A percentile compares a stretch with the other conserved stretches of the same genome.
These are phyloP conservation scores for Arabidopsis hybrid DNA, from an alignment of 441 rosid genomes.

Conservation along the genomic window DNA sequence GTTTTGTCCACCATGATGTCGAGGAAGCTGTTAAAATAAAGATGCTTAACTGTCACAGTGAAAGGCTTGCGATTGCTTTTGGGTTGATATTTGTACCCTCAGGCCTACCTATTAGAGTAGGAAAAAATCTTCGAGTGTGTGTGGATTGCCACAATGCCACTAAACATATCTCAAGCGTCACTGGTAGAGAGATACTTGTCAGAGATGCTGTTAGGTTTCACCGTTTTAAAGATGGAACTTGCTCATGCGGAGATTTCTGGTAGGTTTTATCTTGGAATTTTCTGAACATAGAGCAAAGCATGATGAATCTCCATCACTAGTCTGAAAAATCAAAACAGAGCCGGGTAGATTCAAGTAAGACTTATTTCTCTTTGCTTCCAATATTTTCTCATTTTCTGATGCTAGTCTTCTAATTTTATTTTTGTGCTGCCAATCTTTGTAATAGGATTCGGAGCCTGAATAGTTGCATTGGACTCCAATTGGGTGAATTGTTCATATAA, in stretches of 20 bases:
- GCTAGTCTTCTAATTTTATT: conserved; percentile 14
- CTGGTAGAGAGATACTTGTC: conserved; percentile 89
- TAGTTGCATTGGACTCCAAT: background rate
- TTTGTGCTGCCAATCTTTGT: conserved; percentile 10
- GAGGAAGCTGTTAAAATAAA: conserved; percentile 73
- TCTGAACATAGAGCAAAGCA: conserved; percentile 13
- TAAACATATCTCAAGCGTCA: conserved; percentile 83
- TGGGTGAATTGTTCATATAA: background rate
- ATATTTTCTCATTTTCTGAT: background rate
- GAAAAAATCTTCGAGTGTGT: conserved; percentile 88
- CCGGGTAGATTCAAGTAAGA: conserved; percentile 26
- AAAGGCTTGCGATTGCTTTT: conserved; percentile 92
- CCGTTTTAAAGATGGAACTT: conserved; percentile 83
- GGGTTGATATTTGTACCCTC: conserved; percentile 78
- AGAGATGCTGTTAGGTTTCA: conserved; percentile 93
- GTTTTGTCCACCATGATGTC: conserved; percentile 79
- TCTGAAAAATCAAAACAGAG: conserved; percentile 30
- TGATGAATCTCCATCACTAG: background rate
- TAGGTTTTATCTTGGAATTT: conserved; percentile 42
- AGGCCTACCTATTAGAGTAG: conserved; percentile 72
- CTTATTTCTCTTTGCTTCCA: conserved; percentile 24
- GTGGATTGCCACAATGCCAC: conserved; percentile 91
- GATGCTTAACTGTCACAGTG: conserved; percentile 92
- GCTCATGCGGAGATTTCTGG: conserved; percentile 99
- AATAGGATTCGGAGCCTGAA: conserved; percentile 1